phyloP scores from a whole-genome alignment of 75 land plant species.

The Gnetum montanum region DNA sequence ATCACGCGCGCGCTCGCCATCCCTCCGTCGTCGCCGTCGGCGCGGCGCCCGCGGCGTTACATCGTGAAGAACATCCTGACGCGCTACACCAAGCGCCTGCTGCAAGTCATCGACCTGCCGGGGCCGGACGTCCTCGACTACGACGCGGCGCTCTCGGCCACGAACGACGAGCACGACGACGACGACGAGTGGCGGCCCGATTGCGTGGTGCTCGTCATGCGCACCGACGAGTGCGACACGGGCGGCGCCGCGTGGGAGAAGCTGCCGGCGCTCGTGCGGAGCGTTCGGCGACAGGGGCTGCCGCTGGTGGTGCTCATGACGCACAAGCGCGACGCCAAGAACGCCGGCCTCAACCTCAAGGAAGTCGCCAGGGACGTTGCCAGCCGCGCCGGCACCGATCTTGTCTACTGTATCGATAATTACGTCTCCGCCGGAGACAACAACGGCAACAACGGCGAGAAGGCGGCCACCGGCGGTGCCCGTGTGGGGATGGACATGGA shows the following conservation, averaged over 20 bases:
- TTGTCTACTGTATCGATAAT: conserved; percentile 3
- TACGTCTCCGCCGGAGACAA: neutral
- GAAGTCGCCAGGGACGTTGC: neutral
- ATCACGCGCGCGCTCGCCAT: neutral
- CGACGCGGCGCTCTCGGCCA: neutral
- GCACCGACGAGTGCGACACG: neutral
- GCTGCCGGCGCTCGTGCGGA: neutral
- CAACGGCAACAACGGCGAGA: neutral
- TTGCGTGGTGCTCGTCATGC: neutral
- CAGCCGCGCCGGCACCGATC: neutral
- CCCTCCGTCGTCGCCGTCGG: no score
- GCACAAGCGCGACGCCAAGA: neutral
- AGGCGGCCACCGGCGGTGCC: no score
- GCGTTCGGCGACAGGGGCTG: conserved; percentile 1
- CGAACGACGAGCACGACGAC: no score
- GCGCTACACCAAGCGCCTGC: neutral
- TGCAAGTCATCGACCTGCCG: neutral
- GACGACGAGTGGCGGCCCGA: no score
- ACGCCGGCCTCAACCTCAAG: neutral
- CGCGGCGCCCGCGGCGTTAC: neutral
- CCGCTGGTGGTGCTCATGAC: conserved; percentile 5
- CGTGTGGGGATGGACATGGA: neutral
- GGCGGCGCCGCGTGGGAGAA: neutral
- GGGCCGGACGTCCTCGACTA: neutral
- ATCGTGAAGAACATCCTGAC: neutral